A percentile compares a stretch with the other conserved stretches of the same genome.
Conservation (phyloP, 106 monocot genomes). For the Hemerocallis citrina region DNA sequence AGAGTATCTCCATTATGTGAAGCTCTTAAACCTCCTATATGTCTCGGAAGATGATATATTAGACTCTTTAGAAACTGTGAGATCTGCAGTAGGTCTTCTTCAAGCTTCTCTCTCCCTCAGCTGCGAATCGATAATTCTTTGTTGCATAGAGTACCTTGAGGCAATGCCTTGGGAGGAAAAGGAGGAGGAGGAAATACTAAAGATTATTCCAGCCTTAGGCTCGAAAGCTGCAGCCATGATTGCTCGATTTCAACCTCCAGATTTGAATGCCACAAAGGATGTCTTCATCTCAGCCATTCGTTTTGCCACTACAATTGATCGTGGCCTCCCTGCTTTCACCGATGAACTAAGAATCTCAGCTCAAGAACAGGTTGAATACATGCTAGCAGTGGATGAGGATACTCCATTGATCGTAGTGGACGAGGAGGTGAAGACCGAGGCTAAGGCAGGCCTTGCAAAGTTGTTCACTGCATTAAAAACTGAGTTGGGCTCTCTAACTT, state of each 20-base stretch:
- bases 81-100: slow-evolving; percentile 73
- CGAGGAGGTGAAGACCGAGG: slow-evolving; percentile 53
- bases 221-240: slow-evolving; percentile 35
- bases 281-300: slow-evolving; percentile 83
- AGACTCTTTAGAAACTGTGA: slow-evolving; percentile 65
- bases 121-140: slow-evolving; percentile 41
- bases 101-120: slow-evolving; percentile 52
- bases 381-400: slow-evolving; percentile 79
- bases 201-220: slow-evolving; percentile 46
- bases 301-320: slow-evolving; percentile 46
- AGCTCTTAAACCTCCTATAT: slow-evolving; percentile 67
- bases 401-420: slow-evolving; percentile 49
- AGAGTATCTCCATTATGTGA: slow-evolving; percentile 66
- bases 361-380: slow-evolving; percentile 91
- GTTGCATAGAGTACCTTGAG: slow-evolving; percentile 74
- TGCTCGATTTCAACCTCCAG: slow-evolving; percentile 53
- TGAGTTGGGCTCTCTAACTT: slow-evolving; percentile 29
- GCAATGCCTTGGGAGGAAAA: slow-evolving; percentile 94
- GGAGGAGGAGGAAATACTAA: slow-evolving; percentile 87
- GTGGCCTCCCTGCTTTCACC: slow-evolving; percentile 45
- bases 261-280: slow-evolving; percentile 54
- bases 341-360: slow-evolving; percentile 87
- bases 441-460: slow-evolving; percentile 36
- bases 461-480: slow-evolving; percentile 44
- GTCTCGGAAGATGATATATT: slow-evolving; percentile 36